Base-by-base conservation (phyloP, 176 grass and related monocot species). In the Triticum monococcum region DNA sequence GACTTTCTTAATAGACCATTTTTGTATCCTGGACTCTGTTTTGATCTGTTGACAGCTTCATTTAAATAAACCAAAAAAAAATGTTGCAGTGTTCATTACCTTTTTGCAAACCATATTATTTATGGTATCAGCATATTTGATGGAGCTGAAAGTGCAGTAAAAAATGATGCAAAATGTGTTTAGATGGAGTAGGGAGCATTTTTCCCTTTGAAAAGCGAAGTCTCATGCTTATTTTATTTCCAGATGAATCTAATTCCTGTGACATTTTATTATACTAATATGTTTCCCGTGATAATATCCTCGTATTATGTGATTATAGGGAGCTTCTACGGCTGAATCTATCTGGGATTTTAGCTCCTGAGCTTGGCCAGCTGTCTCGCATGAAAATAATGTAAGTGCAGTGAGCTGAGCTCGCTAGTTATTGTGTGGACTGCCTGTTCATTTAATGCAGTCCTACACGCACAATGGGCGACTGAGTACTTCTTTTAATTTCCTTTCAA, bases 301-400 rank as follows among this genome's bases (percentile, higher is more conserved):
- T 85, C 12, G 12, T 74, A 71, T 86, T 46, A 66, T 88, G 77
- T 81, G 81, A 75, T 87, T 88, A 46, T 91, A 98, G 95, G 87
- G 92, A 98, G 61, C 95, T 98, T 88, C 26, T 98, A 75, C 80
- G 9, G 71, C 88, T 89, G 67, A 91, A 91, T 86, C 79, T 98
- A 64, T 90, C 87, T 84, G 91, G 95, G 88, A 92, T 75, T 69
- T 89, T 98, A 83, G 40, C 96, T 86, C 91, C 96, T 88, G 91
- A 93, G 68, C 84, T 98, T 91, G 96, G 96, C 66, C 86, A 40
- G 37, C 84, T 98, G 77, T 86, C 90, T 84, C 68, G 86, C 64
- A 91, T 98, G 96, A 2, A 73, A 87, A 95, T 98, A 81, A 88
- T 98, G 96, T 98, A 85, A 94, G 96, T 89, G 8, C 16, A 79